Evolutionary conservation across 2,329 filamentous ascomycete species (phyloP), one percentile per base, ranked within the genome.

Genomic region (Colletotrichum sp.): DNA sequence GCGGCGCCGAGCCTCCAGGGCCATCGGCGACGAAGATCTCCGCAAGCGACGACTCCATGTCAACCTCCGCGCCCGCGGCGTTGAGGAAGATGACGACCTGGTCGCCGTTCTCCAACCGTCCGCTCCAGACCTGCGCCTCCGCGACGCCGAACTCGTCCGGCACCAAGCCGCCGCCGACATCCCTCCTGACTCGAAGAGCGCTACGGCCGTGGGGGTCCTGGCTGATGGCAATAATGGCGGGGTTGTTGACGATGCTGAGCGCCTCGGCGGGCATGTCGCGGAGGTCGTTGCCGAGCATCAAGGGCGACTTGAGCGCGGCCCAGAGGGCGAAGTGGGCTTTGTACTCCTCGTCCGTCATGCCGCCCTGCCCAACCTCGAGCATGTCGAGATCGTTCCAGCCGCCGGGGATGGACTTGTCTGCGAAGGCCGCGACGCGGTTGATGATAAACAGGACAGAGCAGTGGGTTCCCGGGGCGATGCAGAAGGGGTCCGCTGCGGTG

Each of bases 321-420:
- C 86, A 88, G 80, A 88, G 84, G 28, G 86, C 81, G 64, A 88
- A 87, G 76, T 88, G 87, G 18, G 86, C 84, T 65, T 84, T 83
- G 79, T 87, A 84, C 79, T 88, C 83, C 30, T 84, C 77, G 60
- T 82, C 76, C 72, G 80, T 79, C 82, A 86, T 84, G 9, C 79
- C 81, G 60, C 83, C 81, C 15, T 83, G 83, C 3, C 86, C 85
- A 24, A 88, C 80, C 72, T 86, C 84, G 16, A 87, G 79, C 85
- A 87, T 86, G 66, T 88, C 85, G 83, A 87, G 85, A 64, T 87
- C 81, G 62, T 77, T 77, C 75, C 75, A 77, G 68, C 72, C 75
- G n/a, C 75, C 75, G 24, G 72, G 72, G 57, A 77, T 75, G 68
- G 68, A 64, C 44, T 69, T 74, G 68, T 77, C 75, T 8, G 75